phyloP scores from a whole-genome alignment of 2,329 filamentous ascomycete species.

The Cryphonectria radicalis region DNA sequence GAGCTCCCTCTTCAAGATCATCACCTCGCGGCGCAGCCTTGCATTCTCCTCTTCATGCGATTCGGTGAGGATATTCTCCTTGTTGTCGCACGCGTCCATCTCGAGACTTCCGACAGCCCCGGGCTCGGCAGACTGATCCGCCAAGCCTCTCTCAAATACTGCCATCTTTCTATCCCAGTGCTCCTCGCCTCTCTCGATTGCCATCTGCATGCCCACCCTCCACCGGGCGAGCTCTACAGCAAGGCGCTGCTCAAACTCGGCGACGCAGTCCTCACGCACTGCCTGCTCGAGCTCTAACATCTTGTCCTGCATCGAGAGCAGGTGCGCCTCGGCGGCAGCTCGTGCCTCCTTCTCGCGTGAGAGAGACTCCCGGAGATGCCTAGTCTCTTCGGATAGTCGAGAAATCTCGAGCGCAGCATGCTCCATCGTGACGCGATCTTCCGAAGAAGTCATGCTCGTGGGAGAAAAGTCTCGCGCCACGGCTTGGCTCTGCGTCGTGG shows the following conservation, averaged over 20 bases:
- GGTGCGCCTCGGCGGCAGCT: constrained; percentile 72
- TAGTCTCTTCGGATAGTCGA: constrained; percentile 77
- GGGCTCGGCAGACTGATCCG: constrained; percentile 51
- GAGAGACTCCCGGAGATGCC: constrained; percentile 71
- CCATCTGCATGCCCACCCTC: constrained; percentile 76
- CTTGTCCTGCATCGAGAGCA: constrained; percentile 70
- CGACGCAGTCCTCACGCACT: constrained; percentile 85
- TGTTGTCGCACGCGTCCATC: constrained; percentile 53
- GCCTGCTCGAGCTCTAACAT: constrained; percentile 75
- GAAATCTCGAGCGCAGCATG: constrained; percentile 80
- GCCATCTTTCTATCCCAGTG: constrained; percentile 85
- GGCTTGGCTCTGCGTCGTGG: constrained; percentile 33
- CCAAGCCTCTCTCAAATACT: constrained; percentile 57
- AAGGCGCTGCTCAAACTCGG: constrained; percentile 81
- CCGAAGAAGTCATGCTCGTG: constrained; percentile 44
- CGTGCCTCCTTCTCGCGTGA: constrained; percentile 73
- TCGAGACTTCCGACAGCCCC: constrained; percentile 48
- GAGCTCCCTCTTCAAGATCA: constrained; percentile 68
- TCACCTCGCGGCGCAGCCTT: constrained; percentile 66
- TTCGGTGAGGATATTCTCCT: constrained; percentile 66
- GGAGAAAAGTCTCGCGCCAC: constrained; percentile 46
- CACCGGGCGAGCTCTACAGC: constrained; percentile 78
- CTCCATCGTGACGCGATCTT: constrained; percentile 76
- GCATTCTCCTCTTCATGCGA: constrained; percentile 75
- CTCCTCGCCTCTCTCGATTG: constrained; percentile 79